Evolutionary conservation across 2,329 filamentous ascomycete species (phyloP), one percentile per base, ranked within the genome.

Genomic region (Pezicula radicicola): DNA sequence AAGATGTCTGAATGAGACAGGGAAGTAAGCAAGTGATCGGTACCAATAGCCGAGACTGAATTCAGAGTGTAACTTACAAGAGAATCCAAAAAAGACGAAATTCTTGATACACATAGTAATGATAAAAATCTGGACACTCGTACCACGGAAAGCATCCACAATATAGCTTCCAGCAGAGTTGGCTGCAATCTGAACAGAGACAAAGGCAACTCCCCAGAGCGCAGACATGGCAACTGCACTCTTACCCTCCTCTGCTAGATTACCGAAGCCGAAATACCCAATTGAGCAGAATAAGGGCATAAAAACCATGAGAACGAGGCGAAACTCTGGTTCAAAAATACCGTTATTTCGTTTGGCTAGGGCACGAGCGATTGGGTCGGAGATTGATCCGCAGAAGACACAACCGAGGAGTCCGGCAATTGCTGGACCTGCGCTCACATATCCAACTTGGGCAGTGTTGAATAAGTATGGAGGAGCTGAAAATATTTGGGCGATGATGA

Each of bases 401-500:
- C 28, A 6, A 2, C 18, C 68, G 4, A 71, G 40, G 3, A 66
- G 56, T 18, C 68, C 67, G 8, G 70, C 72, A 3, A 70, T 60
- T 28, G 69, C 72, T 6, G 68, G 67, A 3, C 68, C 66, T 15
- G 71, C 61, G 9, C 70, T 71, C 4, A 72, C 65, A 49, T 73
- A 74, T 43, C 71, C 73, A 18, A 74, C 70, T 16, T 68, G 68
- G 1, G 71, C 70, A 2, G 69, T 66, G 15, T 60, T 64, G 28
- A 71, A 67, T n/a, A 63, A 60, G 65, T 78, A 79, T 0, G 76
- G 76, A 5, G 74, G 70, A 1, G 61, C 67, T 42, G 71, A 71
- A 62, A 78, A 78, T 57, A 78, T 77, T 25, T 72, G 70, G 15
- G 70, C 69, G 54, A 72, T 66, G 50, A 68, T 67, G 54, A 69